Evolutionary conservation across 2,329 filamentous ascomycete genomes (phyloP), one percentile per base, ranked within the genome.

Genomic region (Alternaria burnsii): DNA sequence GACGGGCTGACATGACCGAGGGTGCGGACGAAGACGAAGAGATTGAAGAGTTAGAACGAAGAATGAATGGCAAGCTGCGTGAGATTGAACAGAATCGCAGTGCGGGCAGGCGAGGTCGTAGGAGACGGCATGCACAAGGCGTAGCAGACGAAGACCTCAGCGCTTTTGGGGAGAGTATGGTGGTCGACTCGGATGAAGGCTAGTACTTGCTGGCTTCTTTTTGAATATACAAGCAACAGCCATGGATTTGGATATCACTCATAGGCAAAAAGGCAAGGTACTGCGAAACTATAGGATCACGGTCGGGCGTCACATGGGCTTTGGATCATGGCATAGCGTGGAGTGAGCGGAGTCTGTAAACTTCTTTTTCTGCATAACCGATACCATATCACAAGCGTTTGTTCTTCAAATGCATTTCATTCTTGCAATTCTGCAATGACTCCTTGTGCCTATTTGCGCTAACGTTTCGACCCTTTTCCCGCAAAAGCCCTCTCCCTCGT

Each of bases 171-270:
- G 82, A 83, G 58, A 83, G 81, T 63, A 82, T 86, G 76, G 83
- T 88, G 79, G 86, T 84, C 59, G 86, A 88, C 70, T 84, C 85
- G 55, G 85, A 87, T 66, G 82, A 80, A 61, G 60, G 55, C 22
- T 62, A 52, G 36, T 30, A 16, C 36, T 24, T 36, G 32, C 30
- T 24, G 12, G 26, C 38, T 12, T 40, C 11, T 5, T 38, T 18
- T 11, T 38, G 41, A 41, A 34, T 34, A 42, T 43, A 43, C 36
- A 12, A 44, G n/a, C 36, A 41, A 20, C n/a, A 18, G 11, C 12
- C 22, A n/a, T 41, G 16, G 34, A 5, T 50, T 50, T 55, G 51
- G n/a, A 38, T 20, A 50, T 12, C 9, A 12, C 24, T 32, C 42
- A 36, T 22, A 24, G 42, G n/a, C 34, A 22, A 16, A 28, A 41